Percentiles rank a stretch among this genome's conserved stretches.
Evolutionary conservation across 192 early-diverging fungal species (phyloP).

Genomic region (Backusella sp.): DNA sequence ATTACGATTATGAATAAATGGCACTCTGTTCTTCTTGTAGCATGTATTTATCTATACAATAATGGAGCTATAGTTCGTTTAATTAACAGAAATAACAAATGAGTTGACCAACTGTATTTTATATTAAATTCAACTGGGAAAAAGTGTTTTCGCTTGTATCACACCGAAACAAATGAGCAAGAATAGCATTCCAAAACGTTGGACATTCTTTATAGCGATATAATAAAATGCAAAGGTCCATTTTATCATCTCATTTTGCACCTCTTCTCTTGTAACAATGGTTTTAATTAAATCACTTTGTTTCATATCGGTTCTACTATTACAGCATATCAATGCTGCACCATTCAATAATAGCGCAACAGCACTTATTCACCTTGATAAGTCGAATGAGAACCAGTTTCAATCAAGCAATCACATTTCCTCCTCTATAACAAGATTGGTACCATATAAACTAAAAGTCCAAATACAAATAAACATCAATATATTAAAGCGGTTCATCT

Average conservation of each 20-base stretch:
- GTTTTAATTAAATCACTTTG: background rate
- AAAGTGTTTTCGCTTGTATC: background rate
- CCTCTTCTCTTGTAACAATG: background rate
- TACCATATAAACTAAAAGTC: background rate
- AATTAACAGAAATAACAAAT: background rate
- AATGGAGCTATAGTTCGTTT: background rate
- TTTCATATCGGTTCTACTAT: background rate
- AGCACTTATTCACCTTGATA: background rate
- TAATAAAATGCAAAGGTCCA: background rate
- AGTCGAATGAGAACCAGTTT: background rate
- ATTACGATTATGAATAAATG: background rate
- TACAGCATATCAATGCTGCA: background rate
- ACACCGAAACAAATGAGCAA: background rate
- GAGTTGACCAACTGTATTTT: background rate
- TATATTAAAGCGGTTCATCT: background rate
- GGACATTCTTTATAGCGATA: background rate
- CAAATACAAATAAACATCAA: background rate
- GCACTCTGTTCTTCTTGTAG: background rate
- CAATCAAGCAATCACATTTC: background rate
- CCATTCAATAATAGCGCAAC: background rate
- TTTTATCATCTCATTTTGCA: background rate
- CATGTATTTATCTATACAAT: background rate
- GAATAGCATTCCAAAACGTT: background rate
- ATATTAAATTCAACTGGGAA: constrained; percentile 1
- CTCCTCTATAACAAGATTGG: background rate